These are phyloP conservation scores for Hanseniaspora thailandica DNA, from an alignment of 805 yeast species.

Conservation along the genomic window DNA sequence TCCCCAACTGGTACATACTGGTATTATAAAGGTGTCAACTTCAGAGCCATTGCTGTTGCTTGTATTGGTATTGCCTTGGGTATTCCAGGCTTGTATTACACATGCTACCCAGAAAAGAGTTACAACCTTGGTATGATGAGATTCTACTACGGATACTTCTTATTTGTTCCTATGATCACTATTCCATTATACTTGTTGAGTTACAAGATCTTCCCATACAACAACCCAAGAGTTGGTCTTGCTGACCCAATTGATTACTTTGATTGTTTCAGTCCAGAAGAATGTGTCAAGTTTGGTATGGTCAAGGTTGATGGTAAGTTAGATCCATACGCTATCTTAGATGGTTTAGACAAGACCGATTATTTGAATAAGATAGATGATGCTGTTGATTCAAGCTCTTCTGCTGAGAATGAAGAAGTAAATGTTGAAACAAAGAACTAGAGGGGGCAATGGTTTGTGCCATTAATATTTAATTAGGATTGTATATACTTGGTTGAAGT, in stretches of 20 bases:
- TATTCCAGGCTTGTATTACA: slow-evolving; percentile 20
- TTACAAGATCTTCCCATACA: slow-evolving; percentile 17
- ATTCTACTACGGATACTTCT: slow-evolving; percentile 21
- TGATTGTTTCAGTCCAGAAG: slow-evolving; percentile 21
- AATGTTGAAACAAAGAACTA: background rate
- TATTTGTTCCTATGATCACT: slow-evolving; percentile 20
- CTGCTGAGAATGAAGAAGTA: background rate
- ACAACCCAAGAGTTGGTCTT: slow-evolving; percentile 17
- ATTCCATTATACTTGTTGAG: slow-evolving; percentile 18
- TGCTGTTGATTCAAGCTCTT: slow-evolving; percentile 1
- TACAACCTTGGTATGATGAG: slow-evolving; percentile 20
- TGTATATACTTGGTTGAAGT: too few relatives aligned
- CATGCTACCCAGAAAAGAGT: slow-evolving; percentile 15
- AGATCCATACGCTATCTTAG: slow-evolving; percentile 16
- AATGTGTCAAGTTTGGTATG: slow-evolving; percentile 18
- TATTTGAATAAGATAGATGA: background rate
- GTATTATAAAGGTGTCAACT: slow-evolving; percentile 20
- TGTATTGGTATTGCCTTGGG: slow-evolving; percentile 19
- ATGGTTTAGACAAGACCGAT: slow-evolving; percentile 9
- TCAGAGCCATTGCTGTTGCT: slow-evolving; percentile 17
- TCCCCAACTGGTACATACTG: slow-evolving; percentile 20
- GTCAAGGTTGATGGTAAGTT: slow-evolving; percentile 16
- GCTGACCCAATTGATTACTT: slow-evolving; percentile 21
- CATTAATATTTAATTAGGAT: too few relatives aligned
- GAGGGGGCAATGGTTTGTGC: too few relatives aligned